Conservation (phyloP, 2,329 filamentous ascomycete genomes). For the Beauveria sp. region DNA sequence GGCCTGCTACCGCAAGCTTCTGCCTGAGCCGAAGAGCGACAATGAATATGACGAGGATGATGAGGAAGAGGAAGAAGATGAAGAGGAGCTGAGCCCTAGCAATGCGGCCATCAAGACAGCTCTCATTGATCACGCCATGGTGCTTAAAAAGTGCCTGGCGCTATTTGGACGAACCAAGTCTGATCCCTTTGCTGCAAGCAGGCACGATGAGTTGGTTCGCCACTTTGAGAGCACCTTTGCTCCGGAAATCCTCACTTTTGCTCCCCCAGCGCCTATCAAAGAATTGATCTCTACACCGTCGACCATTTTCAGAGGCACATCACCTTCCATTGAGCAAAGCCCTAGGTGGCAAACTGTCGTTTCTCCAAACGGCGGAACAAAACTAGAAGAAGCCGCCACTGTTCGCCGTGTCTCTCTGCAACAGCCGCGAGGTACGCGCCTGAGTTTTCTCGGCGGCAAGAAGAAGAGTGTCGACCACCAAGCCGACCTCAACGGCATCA, state of each 20-base stretch:
- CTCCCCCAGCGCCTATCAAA: conserved; percentile 38
- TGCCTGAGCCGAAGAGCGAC: conserved; percentile 46
- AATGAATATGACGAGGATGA: conserved; percentile 31
- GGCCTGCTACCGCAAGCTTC: conserved; percentile 65
- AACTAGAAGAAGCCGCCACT: conserved; percentile 42
- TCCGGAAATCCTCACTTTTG: conserved; percentile 57
- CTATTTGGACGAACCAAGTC: conserved; percentile 55
- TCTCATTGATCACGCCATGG: conserved; percentile 80
- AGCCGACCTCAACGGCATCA: conserved; percentile 22
- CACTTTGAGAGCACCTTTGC: conserved; percentile 57
- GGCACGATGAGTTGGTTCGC: conserved; percentile 50
- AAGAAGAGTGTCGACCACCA: conserved; percentile 33
- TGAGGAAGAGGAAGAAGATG: conserved; percentile 35
- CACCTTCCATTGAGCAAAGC: conserved; percentile 34
- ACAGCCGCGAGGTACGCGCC: conserved; percentile 41
- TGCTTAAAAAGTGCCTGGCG: conserved; percentile 73
- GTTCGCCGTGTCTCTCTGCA: conserved; percentile 44
- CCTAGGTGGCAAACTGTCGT: conserved; percentile 26
- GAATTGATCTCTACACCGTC: conserved; percentile 35
- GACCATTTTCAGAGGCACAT: conserved; percentile 41
- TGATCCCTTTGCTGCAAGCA: conserved; percentile 2
- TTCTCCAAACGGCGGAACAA: conserved; percentile 25
- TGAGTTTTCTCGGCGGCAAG: conserved; percentile 50
- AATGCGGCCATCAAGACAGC: conserved; percentile 78
- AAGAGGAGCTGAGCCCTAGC: conserved; percentile 47